These are phyloP conservation scores for Thalassiosira profunda DNA, from an alignment of 108 stramenopile species.

Conservation along the genomic window DNA sequence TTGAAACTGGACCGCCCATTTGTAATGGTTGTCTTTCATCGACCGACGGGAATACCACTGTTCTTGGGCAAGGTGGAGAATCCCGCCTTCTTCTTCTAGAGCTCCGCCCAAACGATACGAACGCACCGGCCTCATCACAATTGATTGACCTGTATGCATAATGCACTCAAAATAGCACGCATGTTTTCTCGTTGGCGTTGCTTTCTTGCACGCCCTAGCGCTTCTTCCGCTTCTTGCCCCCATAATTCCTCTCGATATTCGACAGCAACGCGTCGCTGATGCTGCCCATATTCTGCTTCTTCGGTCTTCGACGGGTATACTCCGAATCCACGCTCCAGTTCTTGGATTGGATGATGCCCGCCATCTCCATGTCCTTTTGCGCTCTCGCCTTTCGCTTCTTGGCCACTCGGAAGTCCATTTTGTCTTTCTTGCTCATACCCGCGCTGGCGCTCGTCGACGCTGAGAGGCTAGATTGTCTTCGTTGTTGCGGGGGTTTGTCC, in stretches of 20 bases:
- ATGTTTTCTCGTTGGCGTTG: too few species aligned
- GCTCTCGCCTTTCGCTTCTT: conserved; percentile 29
- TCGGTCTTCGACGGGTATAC: not conserved
- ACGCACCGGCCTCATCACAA: too few species aligned
- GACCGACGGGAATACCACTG: conserved; percentile 26
- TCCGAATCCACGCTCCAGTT: conserved; percentile 8
- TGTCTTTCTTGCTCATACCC: conserved; percentile 27
- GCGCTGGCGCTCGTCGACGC: not conserved
- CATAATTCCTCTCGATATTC: conserved; percentile 1
- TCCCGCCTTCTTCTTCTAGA: conserved; percentile 14
- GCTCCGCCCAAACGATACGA: not conserved
- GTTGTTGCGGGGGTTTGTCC: not conserved
- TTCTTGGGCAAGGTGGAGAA: conserved; percentile 29
- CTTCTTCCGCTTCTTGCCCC: not conserved
- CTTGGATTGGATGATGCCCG: conserved; percentile 18
- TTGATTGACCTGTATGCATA: too few species aligned
- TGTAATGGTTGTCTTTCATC: conserved; percentile 25
- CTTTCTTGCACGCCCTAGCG: too few species aligned
- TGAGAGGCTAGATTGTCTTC: not conserved
- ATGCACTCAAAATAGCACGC: too few species aligned
- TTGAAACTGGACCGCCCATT: conserved; percentile 39
- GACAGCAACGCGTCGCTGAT: not conserved
- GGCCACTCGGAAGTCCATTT: conserved; percentile 34
- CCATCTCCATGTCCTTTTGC: conserved; percentile 18
- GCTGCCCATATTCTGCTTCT: not conserved